Conservation (phyloP, 495 filamentous ascomycete species). For the Lindgomyces ingoldianus region DNA sequence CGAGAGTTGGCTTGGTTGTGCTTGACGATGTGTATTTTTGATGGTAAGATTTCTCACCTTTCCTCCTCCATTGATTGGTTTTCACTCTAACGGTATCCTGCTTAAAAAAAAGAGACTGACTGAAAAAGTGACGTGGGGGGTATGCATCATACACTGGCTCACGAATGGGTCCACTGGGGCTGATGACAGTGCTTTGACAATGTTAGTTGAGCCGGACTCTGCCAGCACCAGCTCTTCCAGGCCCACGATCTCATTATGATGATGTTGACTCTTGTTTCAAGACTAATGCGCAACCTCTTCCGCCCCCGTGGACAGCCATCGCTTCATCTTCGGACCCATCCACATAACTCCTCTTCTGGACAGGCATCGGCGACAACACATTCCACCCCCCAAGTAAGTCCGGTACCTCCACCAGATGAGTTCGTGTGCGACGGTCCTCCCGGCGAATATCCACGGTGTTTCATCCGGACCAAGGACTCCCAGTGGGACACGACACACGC, state of each 20-base stretch:
- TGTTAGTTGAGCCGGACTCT: constrained; percentile 16
- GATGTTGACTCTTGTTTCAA: background rate
- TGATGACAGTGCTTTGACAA: constrained; percentile 23
- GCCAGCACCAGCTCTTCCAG: constrained; percentile 11
- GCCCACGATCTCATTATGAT: background rate
- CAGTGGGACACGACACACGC: background rate
- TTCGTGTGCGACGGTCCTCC: too few relatives aligned
- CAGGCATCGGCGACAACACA: too few relatives aligned
- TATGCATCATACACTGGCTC: constrained; percentile 42
- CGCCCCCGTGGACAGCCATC: too few relatives aligned
- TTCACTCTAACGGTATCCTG: background rate
- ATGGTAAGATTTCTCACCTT: constrained; percentile 39
- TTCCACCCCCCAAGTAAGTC: too few relatives aligned
- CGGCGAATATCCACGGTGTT: too few relatives aligned
- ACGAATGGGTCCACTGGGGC: constrained; percentile 35
- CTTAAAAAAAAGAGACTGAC: too few relatives aligned
- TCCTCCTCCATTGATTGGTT: too few relatives aligned
- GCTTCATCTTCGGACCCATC: too few relatives aligned
- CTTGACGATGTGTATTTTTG: constrained; percentile 43
- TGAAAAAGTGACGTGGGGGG: constrained; percentile 41
- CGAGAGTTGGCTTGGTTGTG: constrained; percentile 46
- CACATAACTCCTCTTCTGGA: too few relatives aligned
- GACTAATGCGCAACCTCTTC: background rate
- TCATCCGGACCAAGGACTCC: too few relatives aligned
- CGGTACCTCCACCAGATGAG: too few relatives aligned